Percentiles rank a stretch among this genome's conserved stretches.
phyloP scores from a whole-genome alignment of 2,329 filamentous ascomycete species.

The Coccinonectria pachysandricola region DNA sequence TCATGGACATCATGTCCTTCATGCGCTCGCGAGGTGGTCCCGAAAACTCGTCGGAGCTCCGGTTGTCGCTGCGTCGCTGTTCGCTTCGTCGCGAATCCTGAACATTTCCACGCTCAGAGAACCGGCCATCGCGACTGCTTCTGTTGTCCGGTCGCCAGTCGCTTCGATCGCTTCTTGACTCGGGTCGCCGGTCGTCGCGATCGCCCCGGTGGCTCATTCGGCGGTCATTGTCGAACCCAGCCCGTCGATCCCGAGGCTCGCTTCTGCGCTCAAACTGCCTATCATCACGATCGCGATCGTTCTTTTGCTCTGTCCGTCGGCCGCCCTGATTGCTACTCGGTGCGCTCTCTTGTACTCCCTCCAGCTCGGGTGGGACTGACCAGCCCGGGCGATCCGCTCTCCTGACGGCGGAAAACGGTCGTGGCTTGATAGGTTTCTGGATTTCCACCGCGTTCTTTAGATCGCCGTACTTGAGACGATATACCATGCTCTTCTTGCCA shows the following conservation, averaged over 20 bases:
- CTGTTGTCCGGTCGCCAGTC: no score
- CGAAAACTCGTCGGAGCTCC: neutral
- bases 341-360: no score
- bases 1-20: slow-evolving; percentile 27
- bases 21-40: slow-evolving; percentile 12
- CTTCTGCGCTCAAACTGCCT: no score
- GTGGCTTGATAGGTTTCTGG: slow-evolving; percentile 17
- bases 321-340: neutral
- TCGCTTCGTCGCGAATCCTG: neutral
- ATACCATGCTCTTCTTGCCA: slow-evolving; percentile 47
- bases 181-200: neutral
- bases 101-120: no score
- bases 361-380: no score
- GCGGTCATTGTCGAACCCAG: neutral
- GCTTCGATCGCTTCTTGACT: no score
- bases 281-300: neutral
- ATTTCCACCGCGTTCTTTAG: slow-evolving; percentile 20
- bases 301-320: neutral
- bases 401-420: slow-evolving; percentile 10
- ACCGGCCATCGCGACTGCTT: neutral
- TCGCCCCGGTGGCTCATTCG: neutral
- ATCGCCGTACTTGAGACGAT: slow-evolving; percentile 38
- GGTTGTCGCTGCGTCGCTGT: neutral
- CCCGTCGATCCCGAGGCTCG: no score
- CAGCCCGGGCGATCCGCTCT: neutral